Conservation (phyloP, 1,284 basidiomycete genomes). For the Trametes sp. region DNA sequence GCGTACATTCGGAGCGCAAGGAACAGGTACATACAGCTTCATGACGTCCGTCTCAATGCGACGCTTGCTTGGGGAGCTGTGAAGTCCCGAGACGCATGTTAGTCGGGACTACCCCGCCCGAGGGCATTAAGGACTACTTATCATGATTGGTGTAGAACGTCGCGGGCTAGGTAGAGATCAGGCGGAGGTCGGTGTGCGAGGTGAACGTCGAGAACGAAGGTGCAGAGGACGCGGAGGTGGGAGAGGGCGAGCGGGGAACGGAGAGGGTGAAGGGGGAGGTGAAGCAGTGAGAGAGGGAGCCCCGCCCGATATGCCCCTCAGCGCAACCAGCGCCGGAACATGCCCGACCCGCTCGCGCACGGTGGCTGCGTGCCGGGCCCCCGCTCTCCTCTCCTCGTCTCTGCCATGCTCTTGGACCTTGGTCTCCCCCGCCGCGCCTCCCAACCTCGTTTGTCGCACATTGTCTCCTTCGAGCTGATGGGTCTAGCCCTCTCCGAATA, state of each 20-base stretch:
- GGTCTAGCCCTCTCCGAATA: background rate
- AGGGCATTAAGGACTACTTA: constrained; percentile 36
- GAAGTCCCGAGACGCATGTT: constrained; percentile 36
- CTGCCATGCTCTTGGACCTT: background rate
- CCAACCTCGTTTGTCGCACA: background rate
- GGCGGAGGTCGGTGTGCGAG: background rate
- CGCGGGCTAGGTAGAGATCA: background rate
- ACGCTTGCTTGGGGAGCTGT: constrained; percentile 80
- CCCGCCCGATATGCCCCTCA: constrained; percentile 10
- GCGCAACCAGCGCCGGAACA: constrained; percentile 19
- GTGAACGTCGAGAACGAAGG: constrained; percentile 1
- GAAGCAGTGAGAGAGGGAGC: constrained; percentile 14
- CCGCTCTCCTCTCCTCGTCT: background rate
- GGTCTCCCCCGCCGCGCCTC: background rate
- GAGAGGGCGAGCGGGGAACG: constrained; percentile 3
- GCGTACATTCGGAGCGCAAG: background rate
- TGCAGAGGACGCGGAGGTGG: background rate
- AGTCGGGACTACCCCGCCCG: constrained; percentile 18
- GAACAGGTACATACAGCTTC: constrained; percentile 77
- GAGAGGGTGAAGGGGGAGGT: constrained; percentile 13
- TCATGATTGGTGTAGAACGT: constrained; percentile 38
- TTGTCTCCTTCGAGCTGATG: background rate
- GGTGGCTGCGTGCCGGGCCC: background rate
- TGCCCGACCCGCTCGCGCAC: constrained; percentile 7
- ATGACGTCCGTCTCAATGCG: constrained; percentile 99